Conservation (phyloP, 208 protist genomes). For the Zelonia costaricensis region DNA sequence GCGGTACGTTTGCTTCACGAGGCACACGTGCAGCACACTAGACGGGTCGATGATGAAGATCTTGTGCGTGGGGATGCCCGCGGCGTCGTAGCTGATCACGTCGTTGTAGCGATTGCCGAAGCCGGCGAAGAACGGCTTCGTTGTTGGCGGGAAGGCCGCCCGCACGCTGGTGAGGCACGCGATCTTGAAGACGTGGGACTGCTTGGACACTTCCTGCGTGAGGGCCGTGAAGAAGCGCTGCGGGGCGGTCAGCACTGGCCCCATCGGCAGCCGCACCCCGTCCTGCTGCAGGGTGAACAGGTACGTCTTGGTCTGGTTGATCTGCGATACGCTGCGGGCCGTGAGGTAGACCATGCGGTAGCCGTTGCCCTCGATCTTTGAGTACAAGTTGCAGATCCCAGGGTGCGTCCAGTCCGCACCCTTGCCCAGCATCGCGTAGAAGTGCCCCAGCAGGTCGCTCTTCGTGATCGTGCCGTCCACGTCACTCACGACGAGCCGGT, state of each 20-base stretch:
- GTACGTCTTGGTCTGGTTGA: slow-evolving; percentile 80
- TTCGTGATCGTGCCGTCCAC: slow-evolving; percentile 99
- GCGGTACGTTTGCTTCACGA: slow-evolving; percentile 75
- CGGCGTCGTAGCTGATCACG: slow-evolving; percentile 84
- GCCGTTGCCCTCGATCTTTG: slow-evolving; percentile 93
- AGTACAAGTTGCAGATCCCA: slow-evolving; percentile 93
- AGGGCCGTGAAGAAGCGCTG: slow-evolving; percentile 87
- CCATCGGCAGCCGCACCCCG: slow-evolving; percentile 68
- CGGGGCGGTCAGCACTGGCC: slow-evolving; percentile 89
- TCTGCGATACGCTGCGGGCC: slow-evolving; percentile 88
- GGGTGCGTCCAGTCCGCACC: slow-evolving; percentile 95
- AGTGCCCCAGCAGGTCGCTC: slow-evolving; percentile 95
- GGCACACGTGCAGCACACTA: slow-evolving; percentile 74
- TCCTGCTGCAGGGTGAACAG: slow-evolving; percentile 86
- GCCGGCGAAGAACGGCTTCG: slow-evolving; percentile 87
- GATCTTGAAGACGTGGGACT: slow-evolving; percentile 93
- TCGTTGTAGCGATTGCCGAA: slow-evolving; percentile 93
- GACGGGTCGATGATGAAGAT: slow-evolving; percentile 90
- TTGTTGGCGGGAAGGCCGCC: slow-evolving; percentile 69
- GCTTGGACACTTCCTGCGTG: slow-evolving; percentile 88
- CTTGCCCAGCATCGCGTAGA: slow-evolving; percentile 90
- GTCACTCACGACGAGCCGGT: slow-evolving; percentile 97
- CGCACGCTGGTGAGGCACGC: slow-evolving; percentile 70
- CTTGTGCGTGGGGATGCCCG: slow-evolving; percentile 71
- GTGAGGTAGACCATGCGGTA: slow-evolving; percentile 95